These are phyloP conservation scores for Amphibolis antarctica DNA, from an alignment of 106 monocot genomes.

Conservation along the genomic window DNA sequence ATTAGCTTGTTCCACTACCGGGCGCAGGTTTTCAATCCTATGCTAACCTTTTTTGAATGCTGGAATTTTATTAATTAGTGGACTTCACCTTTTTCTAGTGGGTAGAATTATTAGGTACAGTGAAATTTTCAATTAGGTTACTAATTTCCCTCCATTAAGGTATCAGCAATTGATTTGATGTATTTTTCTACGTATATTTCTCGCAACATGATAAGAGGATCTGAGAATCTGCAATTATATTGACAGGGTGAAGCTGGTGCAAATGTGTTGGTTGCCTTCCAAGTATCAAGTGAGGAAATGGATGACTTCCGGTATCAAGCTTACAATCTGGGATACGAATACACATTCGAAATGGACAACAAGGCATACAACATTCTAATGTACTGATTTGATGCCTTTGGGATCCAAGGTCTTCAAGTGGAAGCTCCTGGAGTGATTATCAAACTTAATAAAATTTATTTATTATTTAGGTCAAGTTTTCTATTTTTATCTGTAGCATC, in stretches of 20 bases:
- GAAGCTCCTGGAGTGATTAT: no score
- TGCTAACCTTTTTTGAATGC: not conserved
- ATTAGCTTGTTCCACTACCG: constrained; percentile 93
- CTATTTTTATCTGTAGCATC: no score
- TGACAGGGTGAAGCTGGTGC: constrained; percentile 69
- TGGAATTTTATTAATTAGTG: not conserved
- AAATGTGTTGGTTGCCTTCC: constrained; percentile 81
- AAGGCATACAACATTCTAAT: constrained; percentile 61
- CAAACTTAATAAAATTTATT: no score
- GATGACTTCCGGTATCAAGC: constrained; percentile 49
- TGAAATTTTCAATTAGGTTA: no score
- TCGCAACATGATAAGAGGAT: not conserved
- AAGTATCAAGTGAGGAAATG: constrained; percentile 53
- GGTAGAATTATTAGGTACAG: not conserved
- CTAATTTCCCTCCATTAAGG: no score
- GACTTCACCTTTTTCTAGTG: not conserved
- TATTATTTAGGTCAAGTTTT: no score
- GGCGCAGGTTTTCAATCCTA: constrained; percentile 48
- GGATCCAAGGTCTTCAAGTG: no score
- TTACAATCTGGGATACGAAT: constrained; percentile 63
- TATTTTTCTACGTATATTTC: not conserved
- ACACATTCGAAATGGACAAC: constrained; percentile 45
- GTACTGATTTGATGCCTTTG: constrained; percentile 19
- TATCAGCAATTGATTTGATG: not conserved
- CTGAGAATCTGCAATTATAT: not conserved